Base-by-base conservation (phyloP, 805 yeast species). In the Starmerella sp. region DNA sequence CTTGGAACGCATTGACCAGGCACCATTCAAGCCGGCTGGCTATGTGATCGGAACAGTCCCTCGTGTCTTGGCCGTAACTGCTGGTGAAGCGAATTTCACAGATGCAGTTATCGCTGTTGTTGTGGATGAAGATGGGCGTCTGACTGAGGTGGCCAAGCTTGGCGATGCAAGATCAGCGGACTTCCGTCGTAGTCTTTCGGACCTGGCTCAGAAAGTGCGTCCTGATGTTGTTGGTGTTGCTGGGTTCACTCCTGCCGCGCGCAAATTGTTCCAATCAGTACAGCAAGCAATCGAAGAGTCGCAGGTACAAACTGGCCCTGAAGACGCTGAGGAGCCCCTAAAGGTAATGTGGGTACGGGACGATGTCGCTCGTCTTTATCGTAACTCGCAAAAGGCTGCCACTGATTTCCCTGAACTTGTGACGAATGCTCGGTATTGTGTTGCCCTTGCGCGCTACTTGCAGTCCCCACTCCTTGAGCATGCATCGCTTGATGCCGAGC, bases 401-500 rank as follows among this genome's bases (percentile, higher is more conserved):
- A 74, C 75, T 48, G 97, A 93, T 67, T 86, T 85, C 65, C 82
- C 95, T 9, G 95, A 86, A 66, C 84, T 86, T 59, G 82, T 96
- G 1, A 76, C 86, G 2, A 75, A 89, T 57, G 83, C 83, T 11
- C 81, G 85, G 63, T 93, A 91, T 71, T 83, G 93, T 69, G 81
- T 90, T 58, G 96, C 88, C 9, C 74, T 91, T 59, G 97, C 95
- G 9, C 82, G 97, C 62, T 93, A 87, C 67, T 79, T 86, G 54
- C 98, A 93, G 70, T 84, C 86, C 54, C 98, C 99, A n/a, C 67
- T 93, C 56, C 70, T 86, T 63, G 99, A 93, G 69, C 93, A 90
- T 67, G 81, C 90, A 55, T 78, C 88, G 6, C 73, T 93, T 52
- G 84, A 83, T 30, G 82, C 80, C n/a, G 88, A 87, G 58, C 76